Percentiles rank a stretch among this genome's conserved stretches.
Conservation (phyloP, 2,329 filamentous ascomycete genomes). For the Zelopaecilomyces penicillatus region DNA sequence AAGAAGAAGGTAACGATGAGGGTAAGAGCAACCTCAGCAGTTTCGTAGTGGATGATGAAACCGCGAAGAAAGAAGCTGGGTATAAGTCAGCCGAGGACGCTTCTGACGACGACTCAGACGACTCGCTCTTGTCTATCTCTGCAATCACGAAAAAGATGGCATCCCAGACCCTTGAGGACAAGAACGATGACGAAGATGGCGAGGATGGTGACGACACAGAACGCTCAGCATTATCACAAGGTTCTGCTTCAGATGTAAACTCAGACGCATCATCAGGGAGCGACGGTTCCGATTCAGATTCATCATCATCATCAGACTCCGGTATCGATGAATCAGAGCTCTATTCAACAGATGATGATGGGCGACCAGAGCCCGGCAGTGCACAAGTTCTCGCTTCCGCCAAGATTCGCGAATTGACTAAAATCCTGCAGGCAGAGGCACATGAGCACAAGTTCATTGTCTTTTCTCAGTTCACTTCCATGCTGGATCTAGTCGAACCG, state of each 20-base stretch:
- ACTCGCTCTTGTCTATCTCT: conserved; percentile 26
- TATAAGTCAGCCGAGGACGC: conserved; percentile 17
- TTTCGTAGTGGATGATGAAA: conserved; percentile 47
- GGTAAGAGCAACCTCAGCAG: conserved; percentile 46
- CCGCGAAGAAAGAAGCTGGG: conserved; percentile 23
- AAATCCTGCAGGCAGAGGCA: conserved; percentile 71
- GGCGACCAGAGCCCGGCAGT: conserved; percentile 21
- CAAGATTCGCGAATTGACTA: conserved; percentile 81
- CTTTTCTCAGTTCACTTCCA: conserved; percentile 96
- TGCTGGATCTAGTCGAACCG: conserved; percentile 93
- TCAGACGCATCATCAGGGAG: conserved; percentile 24
- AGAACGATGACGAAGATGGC: background rate
- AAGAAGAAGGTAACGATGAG: conserved; percentile 47
- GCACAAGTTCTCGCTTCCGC: conserved; percentile 62
- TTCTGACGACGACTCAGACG: conserved; percentile 17
- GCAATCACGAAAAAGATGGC: conserved; percentile 30
- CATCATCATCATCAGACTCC: conserved; percentile 18
- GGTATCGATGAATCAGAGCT: conserved; percentile 34
- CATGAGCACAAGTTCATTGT: conserved; percentile 91
- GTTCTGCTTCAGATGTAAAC: conserved; percentile 15
- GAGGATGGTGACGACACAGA: too few relatives aligned
- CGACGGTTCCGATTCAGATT: conserved; percentile 21
- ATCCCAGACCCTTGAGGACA: conserved; percentile 26
- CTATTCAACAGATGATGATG: conserved; percentile 33
- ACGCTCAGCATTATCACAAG: background rate